phyloP scores from a whole-genome alignment of 352 stramenopile species.

The Thraustotheca clavata region DNA sequence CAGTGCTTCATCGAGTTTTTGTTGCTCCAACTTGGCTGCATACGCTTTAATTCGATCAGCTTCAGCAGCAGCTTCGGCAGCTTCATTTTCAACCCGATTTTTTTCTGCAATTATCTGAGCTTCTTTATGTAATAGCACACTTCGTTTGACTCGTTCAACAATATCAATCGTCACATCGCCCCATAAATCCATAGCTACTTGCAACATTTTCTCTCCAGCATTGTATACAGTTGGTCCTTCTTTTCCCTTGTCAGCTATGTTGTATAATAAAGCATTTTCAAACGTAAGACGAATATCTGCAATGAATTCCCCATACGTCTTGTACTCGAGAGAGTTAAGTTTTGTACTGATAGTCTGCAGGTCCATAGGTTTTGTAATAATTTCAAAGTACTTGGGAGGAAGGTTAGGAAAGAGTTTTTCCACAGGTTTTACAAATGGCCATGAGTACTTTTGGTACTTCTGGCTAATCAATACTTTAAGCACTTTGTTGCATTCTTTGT shows the following conservation, averaged over 20 bases:
- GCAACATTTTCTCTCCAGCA: slow-evolving; percentile 61
- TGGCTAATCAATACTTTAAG: slow-evolving; percentile 74
- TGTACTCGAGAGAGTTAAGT: slow-evolving; percentile 59
- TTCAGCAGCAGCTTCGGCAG: slow-evolving; percentile 28
- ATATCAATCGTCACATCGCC: slow-evolving; percentile 74
- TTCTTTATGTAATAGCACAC: slow-evolving; percentile 64
- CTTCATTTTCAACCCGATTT: slow-evolving; percentile 45
- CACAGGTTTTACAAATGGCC: slow-evolving; percentile 77
- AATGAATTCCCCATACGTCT: slow-evolving; percentile 75
- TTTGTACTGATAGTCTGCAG: slow-evolving; percentile 65
- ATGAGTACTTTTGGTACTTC: slow-evolving; percentile 82
- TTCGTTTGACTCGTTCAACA: slow-evolving; percentile 54
- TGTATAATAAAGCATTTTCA: slow-evolving; percentile 78
- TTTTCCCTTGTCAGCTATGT: slow-evolving; percentile 67
- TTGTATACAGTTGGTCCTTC: slow-evolving; percentile 76
- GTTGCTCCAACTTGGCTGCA: slow-evolving; percentile 14
- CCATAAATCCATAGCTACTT: slow-evolving; percentile 66
- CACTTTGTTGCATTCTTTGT: slow-evolving; percentile 64
- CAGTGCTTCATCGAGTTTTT: slow-evolving; percentile 25
- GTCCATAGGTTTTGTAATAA: slow-evolving; percentile 79
- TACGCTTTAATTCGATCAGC: slow-evolving; percentile 23
- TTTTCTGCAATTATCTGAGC: slow-evolving; percentile 20
- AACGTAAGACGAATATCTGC: slow-evolving; percentile 70
- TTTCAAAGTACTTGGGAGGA: slow-evolving; percentile 66
- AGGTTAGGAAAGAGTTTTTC: slow-evolving; percentile 62